Percentiles rank a stretch among this genome's conserved stretches.
Conservation (phyloP, 2,329 filamentous ascomycete species). For the Nothomitra cinnamomea region DNA sequence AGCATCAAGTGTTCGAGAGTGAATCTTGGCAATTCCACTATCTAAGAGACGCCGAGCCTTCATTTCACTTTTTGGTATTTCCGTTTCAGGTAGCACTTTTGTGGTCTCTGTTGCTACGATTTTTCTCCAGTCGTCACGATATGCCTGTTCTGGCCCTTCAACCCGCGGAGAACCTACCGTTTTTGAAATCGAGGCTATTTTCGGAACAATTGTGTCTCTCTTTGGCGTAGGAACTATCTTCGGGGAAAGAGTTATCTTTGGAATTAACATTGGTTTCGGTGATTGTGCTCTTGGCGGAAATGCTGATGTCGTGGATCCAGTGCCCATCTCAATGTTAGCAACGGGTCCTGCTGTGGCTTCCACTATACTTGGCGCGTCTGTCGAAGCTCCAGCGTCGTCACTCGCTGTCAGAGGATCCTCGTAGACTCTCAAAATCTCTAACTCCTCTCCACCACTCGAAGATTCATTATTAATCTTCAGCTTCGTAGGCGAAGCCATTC, state of each 20-base stretch:
- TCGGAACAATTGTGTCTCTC: constrained; percentile 13
- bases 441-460: constrained; percentile 18
- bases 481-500: neutral
- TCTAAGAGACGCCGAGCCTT: constrained; percentile 5
- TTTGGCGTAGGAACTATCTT: neutral
- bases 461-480: neutral
- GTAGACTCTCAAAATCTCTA: constrained; percentile 27
- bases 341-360: constrained; percentile 2
- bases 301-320: too few species aligned
- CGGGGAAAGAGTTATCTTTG: neutral
- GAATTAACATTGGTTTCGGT: neutral
- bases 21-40: constrained; percentile 11
- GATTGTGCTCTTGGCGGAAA: too few species aligned
- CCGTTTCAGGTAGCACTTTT: neutral
- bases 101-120: neutral
- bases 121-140: neutral
- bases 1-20: constrained; percentile 16
- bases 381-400: constrained; percentile 13
- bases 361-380: constrained; percentile 11
- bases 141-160: neutral
- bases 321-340: too few species aligned
- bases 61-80: neutral
- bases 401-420: constrained; percentile 33
- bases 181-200: constrained; percentile 11
- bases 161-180: neutral